phyloP scores from a whole-genome alignment of 192 early-diverging fungal species.

The Gryganskiella cystojenkinii region DNA sequence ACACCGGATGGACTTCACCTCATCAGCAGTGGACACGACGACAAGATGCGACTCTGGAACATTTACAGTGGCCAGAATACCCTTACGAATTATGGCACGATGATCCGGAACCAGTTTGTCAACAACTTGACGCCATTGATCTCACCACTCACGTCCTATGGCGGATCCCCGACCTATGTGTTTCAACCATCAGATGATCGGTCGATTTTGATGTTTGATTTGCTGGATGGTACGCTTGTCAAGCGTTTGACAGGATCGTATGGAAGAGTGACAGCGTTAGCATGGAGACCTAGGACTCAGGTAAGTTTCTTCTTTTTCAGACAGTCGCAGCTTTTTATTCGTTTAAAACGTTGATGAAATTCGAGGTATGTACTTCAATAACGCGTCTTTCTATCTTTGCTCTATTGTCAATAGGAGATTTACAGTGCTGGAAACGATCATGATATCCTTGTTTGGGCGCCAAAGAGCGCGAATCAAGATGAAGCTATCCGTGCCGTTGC shows the following conservation, averaged over 20 bases:
- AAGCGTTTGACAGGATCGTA: conserved; percentile 71
- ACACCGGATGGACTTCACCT: conserved; percentile 70
- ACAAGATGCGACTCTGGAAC: conserved; percentile 75
- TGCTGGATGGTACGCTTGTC: conserved; percentile 64
- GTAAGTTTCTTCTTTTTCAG: too few relatives aligned
- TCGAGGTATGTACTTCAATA: conserved; percentile 4
- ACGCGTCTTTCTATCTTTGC: not conserved
- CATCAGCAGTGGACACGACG: conserved; percentile 68
- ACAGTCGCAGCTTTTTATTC: not conserved
- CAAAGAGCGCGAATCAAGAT: conserved; percentile 38
- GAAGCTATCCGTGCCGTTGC: conserved; percentile 36
- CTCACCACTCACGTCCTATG: conserved; percentile 32
- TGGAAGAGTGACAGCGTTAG: conserved; percentile 68
- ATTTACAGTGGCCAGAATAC: conserved; percentile 63
- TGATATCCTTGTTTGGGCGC: conserved; percentile 68
- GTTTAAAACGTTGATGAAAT: not conserved
- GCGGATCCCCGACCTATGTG: conserved; percentile 59
- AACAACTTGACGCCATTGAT: conserved; percentile 32
- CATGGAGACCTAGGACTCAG: conserved; percentile 59
- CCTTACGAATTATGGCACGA: conserved; percentile 49
- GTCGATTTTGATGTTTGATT: conserved; percentile 66
- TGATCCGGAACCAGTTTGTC: conserved; percentile 39
- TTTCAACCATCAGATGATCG: conserved; percentile 67
- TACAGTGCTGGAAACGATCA: conserved; percentile 71
- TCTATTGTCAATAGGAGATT: conserved; percentile 58